Evolutionary conservation across 106 monocot species (phyloP).

Genomic region (Triglochin maritima): DNA sequence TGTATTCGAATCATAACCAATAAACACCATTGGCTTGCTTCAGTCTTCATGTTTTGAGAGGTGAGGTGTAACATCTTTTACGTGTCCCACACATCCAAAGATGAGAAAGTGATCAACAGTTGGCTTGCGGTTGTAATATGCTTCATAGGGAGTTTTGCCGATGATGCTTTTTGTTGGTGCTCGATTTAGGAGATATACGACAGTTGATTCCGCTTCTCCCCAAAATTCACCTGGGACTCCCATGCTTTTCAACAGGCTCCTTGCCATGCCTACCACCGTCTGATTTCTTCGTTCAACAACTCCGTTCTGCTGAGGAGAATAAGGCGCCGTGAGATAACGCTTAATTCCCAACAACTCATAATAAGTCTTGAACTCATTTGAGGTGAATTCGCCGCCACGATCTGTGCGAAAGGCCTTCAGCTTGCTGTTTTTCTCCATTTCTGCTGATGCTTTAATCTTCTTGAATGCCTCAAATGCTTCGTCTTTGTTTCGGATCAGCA

Average conservation of each 20-base stretch:
- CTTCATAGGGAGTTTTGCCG: slow-evolving; percentile 6
- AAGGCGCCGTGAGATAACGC: slow-evolving; percentile 8
- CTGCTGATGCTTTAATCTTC: slow-evolving; percentile 8
- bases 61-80: background rate
- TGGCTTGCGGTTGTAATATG: slow-evolving; percentile 11
- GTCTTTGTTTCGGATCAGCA: slow-evolving; percentile 8
- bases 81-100: slow-evolving; percentile 14
- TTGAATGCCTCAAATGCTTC: slow-evolving; percentile 12
- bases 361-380: slow-evolving; percentile 8
- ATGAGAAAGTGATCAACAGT: slow-evolving; percentile 1
- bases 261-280: slow-evolving; percentile 14
- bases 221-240: slow-evolving; percentile 12
- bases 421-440: background rate
- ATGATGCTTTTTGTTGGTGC: slow-evolving; percentile 2
- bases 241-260: background rate
- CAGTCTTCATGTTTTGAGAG: slow-evolving; percentile 11
- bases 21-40: background rate
- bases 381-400: slow-evolving; percentile 18
- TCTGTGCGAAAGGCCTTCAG: slow-evolving; percentile 1
- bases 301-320: slow-evolving; percentile 19
- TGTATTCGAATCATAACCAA: background rate
- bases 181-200: slow-evolving; percentile 11
- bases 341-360: background rate
- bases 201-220: slow-evolving; percentile 5
- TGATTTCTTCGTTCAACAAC: slow-evolving; percentile 14